A percentile compares a stretch with the other conserved stretches of the same genome.
phyloP scores from a whole-genome alignment of 2,329 filamentous ascomycete species.

The Chaetomiaceae sp. region DNA sequence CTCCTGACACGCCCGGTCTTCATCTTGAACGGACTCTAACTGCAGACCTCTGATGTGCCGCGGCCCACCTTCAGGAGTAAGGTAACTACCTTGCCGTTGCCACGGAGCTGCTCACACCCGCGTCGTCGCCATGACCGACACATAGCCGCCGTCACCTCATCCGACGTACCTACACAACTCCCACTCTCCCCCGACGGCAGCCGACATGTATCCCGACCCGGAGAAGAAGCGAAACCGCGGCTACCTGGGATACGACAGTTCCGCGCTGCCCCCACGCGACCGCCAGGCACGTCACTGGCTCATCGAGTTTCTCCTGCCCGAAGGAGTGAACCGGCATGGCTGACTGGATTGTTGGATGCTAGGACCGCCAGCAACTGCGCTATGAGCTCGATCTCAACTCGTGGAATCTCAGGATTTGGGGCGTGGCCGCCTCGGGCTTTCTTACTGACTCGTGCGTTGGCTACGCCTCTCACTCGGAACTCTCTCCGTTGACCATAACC shows the following conservation, averaged over 20 bases:
- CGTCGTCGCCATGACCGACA: background rate
- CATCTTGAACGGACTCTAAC: background rate
- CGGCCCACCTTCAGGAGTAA: too few species aligned
- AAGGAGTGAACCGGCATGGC: background rate
- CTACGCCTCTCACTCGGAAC: background rate
- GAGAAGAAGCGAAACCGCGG: conserved; percentile 43
- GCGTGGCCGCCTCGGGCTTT: conserved; percentile 51
- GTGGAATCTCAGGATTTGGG: conserved; percentile 53
- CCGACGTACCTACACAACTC: background rate
- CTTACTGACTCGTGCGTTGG: conserved; percentile 47
- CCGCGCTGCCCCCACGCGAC: conserved; percentile 47
- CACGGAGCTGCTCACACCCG: too few species aligned
- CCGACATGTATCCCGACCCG: conserved; percentile 33
- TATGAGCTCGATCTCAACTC: conserved; percentile 52
- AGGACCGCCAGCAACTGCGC: conserved; percentile 49
- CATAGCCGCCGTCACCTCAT: background rate
- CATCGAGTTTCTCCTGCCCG: background rate
- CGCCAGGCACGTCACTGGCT: conserved; percentile 40
- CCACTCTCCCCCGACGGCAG: conserved; percentile 21
- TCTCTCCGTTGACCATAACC: background rate
- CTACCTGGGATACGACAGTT: conserved; percentile 48
- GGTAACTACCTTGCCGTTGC: too few species aligned
- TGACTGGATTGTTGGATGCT: conserved; percentile 9
- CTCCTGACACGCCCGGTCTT: background rate
- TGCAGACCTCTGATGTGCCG: background rate